Conservation (phyloP, 73 alveolate genomes). For the Paramecium primaurelia region DNA sequence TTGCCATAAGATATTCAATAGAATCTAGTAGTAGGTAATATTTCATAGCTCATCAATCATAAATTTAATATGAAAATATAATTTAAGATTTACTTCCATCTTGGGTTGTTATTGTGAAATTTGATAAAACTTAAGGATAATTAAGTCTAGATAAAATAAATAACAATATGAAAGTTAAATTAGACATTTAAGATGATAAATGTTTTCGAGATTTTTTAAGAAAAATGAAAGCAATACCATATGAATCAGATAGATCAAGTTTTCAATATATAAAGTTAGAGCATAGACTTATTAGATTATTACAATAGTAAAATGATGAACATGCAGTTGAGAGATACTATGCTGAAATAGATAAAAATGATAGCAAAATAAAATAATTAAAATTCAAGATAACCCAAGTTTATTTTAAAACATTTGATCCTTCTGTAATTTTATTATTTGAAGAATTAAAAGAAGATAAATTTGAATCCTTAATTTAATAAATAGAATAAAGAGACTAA, state of each 20-base stretch:
- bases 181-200: not conserved
- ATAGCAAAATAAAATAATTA: not conserved
- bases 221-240: not conserved
- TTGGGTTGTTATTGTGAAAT: not conserved
- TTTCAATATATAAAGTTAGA: not conserved
- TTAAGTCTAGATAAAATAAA: not conserved
- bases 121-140: not conserved
- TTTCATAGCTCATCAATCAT: not conserved
- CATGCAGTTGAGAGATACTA: not conserved
- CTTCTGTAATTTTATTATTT: not conserved
- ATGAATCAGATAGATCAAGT: not conserved
- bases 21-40: not conserved
- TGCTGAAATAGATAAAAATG: not conserved
- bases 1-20: not conserved
- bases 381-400: not conserved
- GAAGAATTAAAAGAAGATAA: slow-evolving; percentile 31
- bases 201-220: not conserved
- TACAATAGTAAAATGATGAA: not conserved
- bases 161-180: not conserved
- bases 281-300: not conserved
- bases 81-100: not conserved
- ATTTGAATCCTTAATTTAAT: not conserved
- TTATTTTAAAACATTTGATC: not conserved
- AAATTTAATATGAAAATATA: not conserved
- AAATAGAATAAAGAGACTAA: not conserved